These are phyloP conservation scores for Zizania latifolia DNA, from an alignment of 176 grass and related monocot species.

Conservation along the genomic window DNA sequence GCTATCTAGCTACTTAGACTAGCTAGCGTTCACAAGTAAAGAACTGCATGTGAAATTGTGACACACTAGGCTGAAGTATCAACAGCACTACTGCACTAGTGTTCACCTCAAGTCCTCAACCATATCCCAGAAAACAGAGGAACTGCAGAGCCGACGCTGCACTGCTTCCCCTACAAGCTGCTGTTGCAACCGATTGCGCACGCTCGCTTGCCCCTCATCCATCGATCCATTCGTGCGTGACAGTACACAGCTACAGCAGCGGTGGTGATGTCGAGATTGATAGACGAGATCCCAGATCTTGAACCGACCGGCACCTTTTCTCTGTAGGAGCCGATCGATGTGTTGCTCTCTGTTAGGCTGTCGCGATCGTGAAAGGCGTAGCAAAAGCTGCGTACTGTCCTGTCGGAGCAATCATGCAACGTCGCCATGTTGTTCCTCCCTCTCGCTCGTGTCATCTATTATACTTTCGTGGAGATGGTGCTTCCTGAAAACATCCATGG, in stretches of 20 bases:
- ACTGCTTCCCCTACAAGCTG: not conserved
- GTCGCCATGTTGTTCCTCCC: slow-evolving; percentile 18
- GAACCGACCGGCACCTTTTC: not conserved
- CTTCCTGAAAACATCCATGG: not conserved
- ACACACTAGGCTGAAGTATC: too few species aligned
- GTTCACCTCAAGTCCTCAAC: too few species aligned
- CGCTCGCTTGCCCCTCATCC: not conserved
- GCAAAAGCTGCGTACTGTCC: not conserved
- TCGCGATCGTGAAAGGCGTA: slow-evolving; percentile 30
- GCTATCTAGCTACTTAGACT: too few species aligned
- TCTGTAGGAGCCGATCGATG: not conserved
- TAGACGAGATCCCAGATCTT: slow-evolving; percentile 13
- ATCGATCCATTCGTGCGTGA: not conserved
- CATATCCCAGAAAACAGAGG: not conserved
- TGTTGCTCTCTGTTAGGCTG: slow-evolving; percentile 20
- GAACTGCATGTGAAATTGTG: too few species aligned
- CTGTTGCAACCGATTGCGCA: not conserved
- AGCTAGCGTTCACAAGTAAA: too few species aligned
- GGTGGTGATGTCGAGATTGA: not conserved
- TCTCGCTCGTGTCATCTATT: not conserved
- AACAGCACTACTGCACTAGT: too few species aligned
- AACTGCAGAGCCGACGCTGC: not conserved
- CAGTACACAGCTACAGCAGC: not conserved
- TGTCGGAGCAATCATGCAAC: slow-evolving; percentile 37
- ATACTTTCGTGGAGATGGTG: not conserved